Evolutionary conservation across 2,329 filamentous ascomycete species (phyloP).

Genomic region (Aspergillus glaucus): DNA sequence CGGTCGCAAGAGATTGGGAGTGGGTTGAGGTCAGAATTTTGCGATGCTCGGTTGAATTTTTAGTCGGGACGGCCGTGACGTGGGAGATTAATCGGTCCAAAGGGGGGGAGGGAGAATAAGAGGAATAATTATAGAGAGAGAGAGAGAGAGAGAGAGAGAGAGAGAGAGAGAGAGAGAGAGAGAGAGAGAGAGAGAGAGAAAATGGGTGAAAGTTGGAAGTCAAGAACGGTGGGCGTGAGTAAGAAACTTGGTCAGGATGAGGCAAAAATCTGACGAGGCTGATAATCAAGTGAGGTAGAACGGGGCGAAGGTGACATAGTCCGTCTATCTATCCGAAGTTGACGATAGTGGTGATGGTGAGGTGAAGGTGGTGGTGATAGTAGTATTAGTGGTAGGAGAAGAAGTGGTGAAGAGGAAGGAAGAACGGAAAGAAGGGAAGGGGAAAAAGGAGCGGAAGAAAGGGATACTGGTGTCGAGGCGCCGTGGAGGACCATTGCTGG

Average conservation of each 20-base stretch:
- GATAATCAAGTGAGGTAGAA: conserved; percentile 13
- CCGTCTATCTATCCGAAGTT: conserved; percentile 4
- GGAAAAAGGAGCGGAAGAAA: conserved; percentile 19
- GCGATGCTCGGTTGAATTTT: conserved; percentile 1
- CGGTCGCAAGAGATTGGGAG: background rate
- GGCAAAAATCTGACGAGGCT: conserved; percentile 24
- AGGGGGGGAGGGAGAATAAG: background rate
- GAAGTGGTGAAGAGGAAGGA: conserved; percentile 6
- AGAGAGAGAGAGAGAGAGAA: background rate
- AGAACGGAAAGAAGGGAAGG: conserved; percentile 8
- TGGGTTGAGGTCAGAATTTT: background rate
- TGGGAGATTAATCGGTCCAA: conserved; percentile 12
- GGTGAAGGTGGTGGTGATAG: conserved; percentile 9
- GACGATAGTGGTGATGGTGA: conserved; percentile 9
- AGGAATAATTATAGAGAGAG: background rate
- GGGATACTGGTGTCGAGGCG: conserved; percentile 20
- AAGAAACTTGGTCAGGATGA: conserved; percentile 27
- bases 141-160: background rate
- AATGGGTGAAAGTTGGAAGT: background rate
- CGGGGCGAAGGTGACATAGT: conserved; percentile 27
- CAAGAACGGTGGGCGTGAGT: too few relatives aligned
- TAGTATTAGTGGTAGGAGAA: conserved; percentile 16
- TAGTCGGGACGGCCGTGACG: conserved; percentile 16
- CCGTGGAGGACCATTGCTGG: conserved; percentile 25
- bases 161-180: background rate